These are phyloP conservation scores for Suillus americanus DNA, from an alignment of 768 basidiomycete genomes.

Conservation along the genomic window DNA sequence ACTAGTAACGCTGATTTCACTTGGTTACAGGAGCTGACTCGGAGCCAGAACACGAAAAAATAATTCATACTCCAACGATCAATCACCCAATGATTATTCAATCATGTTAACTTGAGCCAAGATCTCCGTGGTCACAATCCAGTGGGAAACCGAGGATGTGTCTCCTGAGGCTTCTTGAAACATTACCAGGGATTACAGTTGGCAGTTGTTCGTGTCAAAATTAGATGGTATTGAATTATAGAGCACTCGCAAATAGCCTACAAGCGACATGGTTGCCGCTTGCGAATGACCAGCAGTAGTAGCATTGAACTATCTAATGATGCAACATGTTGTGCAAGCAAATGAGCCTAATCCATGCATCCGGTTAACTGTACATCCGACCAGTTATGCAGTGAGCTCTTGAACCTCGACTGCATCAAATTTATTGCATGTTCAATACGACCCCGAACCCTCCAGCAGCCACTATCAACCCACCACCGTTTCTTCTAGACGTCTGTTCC, in stretches of 20 bases:
- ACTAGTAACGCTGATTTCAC: background rate
- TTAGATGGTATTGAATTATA: background rate
- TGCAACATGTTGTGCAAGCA: background rate
- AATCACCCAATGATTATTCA: background rate
- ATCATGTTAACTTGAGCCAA: background rate
- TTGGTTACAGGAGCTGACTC: background rate
- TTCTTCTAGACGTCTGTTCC: background rate
- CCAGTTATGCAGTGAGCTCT: background rate
- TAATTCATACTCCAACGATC: background rate
- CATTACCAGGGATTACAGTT: background rate
- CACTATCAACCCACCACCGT: background rate
- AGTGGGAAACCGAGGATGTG: background rate
- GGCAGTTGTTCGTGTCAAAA: background rate
- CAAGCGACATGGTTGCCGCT: background rate
- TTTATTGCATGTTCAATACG: background rate
- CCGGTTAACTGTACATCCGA: background rate
- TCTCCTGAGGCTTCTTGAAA: background rate
- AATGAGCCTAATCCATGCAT: background rate
- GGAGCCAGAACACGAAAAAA: background rate
- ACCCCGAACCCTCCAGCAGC: background rate
- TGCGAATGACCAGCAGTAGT: background rate
- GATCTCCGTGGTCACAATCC: background rate
- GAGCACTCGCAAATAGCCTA: background rate
- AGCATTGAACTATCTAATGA: background rate
- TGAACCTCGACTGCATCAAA: background rate